Evolutionary conservation across 2,329 filamentous ascomycete species (phyloP).

Genomic region (Orbilia blumenaviensis): DNA sequence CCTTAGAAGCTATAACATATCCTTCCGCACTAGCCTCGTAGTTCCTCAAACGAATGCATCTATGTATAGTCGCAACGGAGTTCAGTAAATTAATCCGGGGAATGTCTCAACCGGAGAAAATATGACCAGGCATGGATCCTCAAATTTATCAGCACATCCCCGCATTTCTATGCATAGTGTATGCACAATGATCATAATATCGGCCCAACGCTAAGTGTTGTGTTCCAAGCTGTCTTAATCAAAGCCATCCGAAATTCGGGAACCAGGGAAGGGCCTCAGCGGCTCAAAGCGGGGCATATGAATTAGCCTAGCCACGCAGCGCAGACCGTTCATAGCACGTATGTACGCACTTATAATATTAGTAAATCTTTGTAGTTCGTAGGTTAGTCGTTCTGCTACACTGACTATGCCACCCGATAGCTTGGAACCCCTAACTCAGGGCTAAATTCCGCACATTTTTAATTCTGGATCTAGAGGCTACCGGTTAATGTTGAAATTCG

Average conservation of each 20-base stretch:
- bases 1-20: background rate
- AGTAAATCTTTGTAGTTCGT: too few relatives aligned
- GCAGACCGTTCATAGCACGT: too few relatives aligned
- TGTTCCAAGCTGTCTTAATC: background rate
- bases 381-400: too few relatives aligned
- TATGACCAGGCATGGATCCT: background rate
- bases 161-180: background rate
- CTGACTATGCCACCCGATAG: too few relatives aligned
- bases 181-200: background rate
- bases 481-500: background rate
- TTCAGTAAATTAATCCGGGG: background rate
- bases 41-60: background rate
- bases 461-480: background rate
- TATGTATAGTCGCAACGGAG: background rate
- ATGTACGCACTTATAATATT: too few relatives aligned
- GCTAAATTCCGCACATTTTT: too few relatives aligned
- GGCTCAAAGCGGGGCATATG: background rate
- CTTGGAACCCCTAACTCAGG: too few relatives aligned
- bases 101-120: slow-evolving; percentile 14
- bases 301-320: too few relatives aligned
- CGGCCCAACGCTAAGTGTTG: background rate
- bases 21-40: background rate
- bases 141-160: background rate
- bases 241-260: too few relatives aligned
- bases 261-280: background rate